Percentiles rank a stretch among this genome's conserved stretches.
phyloP scores from a whole-genome alignment of 2,329 filamentous ascomycete species.

The Hymenoscyphus linearis region DNA sequence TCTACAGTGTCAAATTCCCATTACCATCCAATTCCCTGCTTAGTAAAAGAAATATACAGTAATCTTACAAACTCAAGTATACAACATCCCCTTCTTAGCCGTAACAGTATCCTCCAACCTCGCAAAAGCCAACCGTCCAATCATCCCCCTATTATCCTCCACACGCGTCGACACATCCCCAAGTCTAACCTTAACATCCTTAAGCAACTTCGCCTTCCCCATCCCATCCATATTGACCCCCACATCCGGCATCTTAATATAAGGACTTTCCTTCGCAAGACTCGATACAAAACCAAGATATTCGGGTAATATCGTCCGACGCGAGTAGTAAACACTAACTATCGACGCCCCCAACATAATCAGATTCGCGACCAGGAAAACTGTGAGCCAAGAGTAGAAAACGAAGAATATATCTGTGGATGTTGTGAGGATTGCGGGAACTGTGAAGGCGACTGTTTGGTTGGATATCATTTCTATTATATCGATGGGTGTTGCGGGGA shows the following conservation, averaged over 20 bases:
- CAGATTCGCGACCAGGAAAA: slow-evolving; percentile 18
- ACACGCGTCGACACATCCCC: slow-evolving; percentile 19
- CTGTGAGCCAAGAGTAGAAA: slow-evolving; percentile 18
- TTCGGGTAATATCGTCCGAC: slow-evolving; percentile 20
- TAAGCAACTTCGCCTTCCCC: slow-evolving; percentile 23
- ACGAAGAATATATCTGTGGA: slow-evolving; percentile 16
- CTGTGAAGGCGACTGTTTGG: slow-evolving; percentile 21
- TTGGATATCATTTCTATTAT: slow-evolving; percentile 19
- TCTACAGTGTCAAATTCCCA: too few species aligned
- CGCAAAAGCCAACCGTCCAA: slow-evolving; percentile 21
- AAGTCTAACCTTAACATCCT: slow-evolving; percentile 22
- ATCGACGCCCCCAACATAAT: slow-evolving; percentile 20
- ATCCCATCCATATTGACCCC: slow-evolving; percentile 26
- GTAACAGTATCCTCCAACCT: slow-evolving; percentile 20
- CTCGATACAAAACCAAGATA: slow-evolving; percentile 21
- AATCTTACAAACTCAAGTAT: slow-evolving; percentile 15
- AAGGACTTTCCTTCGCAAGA: slow-evolving; percentile 23
- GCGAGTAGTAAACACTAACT: slow-evolving; percentile 15
- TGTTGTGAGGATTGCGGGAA: slow-evolving; percentile 12
- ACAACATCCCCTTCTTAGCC: slow-evolving; percentile 17
- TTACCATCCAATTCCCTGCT: too few species aligned
- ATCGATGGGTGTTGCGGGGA: slow-evolving; percentile 13
- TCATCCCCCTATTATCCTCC: slow-evolving; percentile 7
- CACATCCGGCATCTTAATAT: slow-evolving; percentile 23
- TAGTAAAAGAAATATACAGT: too few species aligned